Percentiles rank a stretch among this genome's conserved stretches.
These are phyloP conservation scores for Salvia rosmarinus DNA, from an alignment of 257 asterid species.

Conservation along the genomic window DNA sequence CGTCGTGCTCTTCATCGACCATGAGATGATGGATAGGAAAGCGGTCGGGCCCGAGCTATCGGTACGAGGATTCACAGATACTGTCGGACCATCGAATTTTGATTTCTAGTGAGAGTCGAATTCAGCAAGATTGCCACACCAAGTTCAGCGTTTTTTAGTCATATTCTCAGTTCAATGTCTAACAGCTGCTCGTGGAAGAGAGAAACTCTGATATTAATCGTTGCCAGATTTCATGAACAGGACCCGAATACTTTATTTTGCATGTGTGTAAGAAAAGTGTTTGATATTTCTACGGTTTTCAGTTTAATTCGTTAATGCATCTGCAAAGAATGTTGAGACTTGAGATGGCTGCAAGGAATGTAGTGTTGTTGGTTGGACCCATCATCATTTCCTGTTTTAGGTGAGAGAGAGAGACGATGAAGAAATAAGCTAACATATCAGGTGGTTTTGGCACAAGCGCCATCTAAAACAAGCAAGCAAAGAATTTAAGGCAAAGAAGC, in stretches of 20 bases:
- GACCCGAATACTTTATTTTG: conserved; percentile 1
- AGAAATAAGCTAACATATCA: no score
- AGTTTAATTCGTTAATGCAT: background rate
- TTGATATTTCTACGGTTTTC: background rate
- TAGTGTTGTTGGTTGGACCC: no score
- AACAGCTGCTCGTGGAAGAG: background rate
- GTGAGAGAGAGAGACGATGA: no score
- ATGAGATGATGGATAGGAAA: conserved; percentile 42
- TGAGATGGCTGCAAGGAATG: no score
- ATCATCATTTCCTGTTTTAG: no score
- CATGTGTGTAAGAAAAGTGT: conserved; percentile 8
- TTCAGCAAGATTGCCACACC: background rate
- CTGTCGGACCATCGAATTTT: conserved; percentile 56
- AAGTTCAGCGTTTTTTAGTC: no score
- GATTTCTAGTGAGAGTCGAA: conserved; percentile 35
- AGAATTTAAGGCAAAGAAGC: background rate
- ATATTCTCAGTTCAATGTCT: background rate
- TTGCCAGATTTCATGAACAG: background rate
- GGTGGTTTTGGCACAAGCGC: no score
- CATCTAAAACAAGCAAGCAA: background rate
- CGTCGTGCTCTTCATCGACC: conserved; percentile 67
- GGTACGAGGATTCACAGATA: conserved; percentile 58
- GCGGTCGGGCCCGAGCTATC: conserved; percentile 48
- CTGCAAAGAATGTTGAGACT: background rate
- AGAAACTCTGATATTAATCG: background rate